Base-by-base conservation (phyloP, 2,329 filamentous ascomycete genomes). In the Anthostomella pinea region DNA sequence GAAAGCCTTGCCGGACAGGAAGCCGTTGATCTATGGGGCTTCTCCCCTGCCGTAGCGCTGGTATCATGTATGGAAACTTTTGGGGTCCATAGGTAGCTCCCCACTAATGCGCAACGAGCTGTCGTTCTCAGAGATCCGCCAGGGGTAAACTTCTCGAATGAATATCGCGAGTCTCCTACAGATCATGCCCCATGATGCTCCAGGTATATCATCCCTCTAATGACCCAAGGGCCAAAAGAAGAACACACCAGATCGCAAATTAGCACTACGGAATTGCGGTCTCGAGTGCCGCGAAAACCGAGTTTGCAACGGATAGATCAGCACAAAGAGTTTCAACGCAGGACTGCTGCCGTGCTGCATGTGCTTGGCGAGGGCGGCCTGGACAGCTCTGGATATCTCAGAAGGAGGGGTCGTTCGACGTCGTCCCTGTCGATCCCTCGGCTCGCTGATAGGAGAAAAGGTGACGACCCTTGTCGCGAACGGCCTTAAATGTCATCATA, bases 391-490 rank as follows among this genome's bases (percentile, higher is more conserved):
- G 30, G 36, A 36, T 39, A 35, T 30, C 31, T 48, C 26, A 34
- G 47, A 37, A 20, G 34, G 36, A 20, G 37, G 48, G 43, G 33
- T 45, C 47, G 46, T 43, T 47, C 45, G 45, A 47, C 37, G 48
- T n/a, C n/a, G n/a, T 48, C 39, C 48, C 48, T 51, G 48, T 44
- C 48, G 48, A 51, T 51, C 48, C 35, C 41, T 42, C 26, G 29
- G 17, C 17, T 11, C 33, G 35, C 27, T 38, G 35, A 37, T 39
- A 38, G 31, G 33, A n/a, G n/a, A 33, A 19, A 13, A 36, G n/a
- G 25, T 35, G 35, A 31, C 22, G 11, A 35, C 29, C 47, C 45
- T 26, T 36, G 45, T 37, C 33, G 16, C 21, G 16, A 33, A 43
- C 34, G 27, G 27, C 30, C 40, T 36, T 39, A 30, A 39, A 21